Percentiles rank a stretch among this genome's conserved stretches.
These are phyloP conservation scores for Arabis alpina DNA, from an alignment of 345 rosid species.

Conservation along the genomic window DNA sequence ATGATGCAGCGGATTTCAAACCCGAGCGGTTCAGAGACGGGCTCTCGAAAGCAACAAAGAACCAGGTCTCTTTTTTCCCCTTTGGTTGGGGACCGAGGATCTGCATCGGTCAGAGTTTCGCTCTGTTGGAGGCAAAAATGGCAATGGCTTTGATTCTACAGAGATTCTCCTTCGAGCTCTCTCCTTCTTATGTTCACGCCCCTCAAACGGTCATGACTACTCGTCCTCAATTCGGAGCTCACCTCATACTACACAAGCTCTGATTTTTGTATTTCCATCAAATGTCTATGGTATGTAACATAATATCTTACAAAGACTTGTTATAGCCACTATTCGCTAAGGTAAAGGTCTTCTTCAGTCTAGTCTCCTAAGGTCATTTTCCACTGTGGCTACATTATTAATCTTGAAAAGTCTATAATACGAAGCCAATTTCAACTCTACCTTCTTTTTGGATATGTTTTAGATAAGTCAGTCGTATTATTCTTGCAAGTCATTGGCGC, in stretches of 20 bases:
- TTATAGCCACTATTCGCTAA: neutral
- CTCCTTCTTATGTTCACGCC: slow-evolving; percentile 60
- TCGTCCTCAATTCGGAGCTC: slow-evolving; percentile 70
- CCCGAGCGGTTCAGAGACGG: slow-evolving; percentile 69
- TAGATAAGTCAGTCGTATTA: neutral
- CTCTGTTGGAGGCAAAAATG: slow-evolving; percentile 64
- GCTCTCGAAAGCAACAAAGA: slow-evolving; percentile 63
- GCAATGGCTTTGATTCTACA: slow-evolving; percentile 44
- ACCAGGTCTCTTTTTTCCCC: slow-evolving; percentile 59
- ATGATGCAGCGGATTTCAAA: slow-evolving; percentile 67
- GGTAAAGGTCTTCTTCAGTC: slow-evolving; percentile 7
- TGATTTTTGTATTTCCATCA: slow-evolving; percentile 16
- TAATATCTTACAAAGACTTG: slow-evolving; percentile 1
- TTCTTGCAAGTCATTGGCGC: neutral
- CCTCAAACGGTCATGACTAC: slow-evolving; percentile 48
- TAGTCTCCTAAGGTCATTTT: slow-evolving; percentile 14
- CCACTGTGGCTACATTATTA: slow-evolving; percentile 17
- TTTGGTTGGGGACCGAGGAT: slow-evolving; percentile 66
- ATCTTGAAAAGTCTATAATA: slow-evolving; percentile 29
- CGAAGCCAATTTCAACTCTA: slow-evolving; percentile 32
- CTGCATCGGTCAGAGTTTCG: slow-evolving; percentile 72
- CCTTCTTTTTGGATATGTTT: slow-evolving; percentile 23
- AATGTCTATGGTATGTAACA: neutral
- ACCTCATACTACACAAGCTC: slow-evolving; percentile 49
- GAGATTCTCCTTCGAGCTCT: slow-evolving; percentile 45